Conservation (phyloP, 148 eudicot genomes). For the Persicaria maculosa region DNA sequence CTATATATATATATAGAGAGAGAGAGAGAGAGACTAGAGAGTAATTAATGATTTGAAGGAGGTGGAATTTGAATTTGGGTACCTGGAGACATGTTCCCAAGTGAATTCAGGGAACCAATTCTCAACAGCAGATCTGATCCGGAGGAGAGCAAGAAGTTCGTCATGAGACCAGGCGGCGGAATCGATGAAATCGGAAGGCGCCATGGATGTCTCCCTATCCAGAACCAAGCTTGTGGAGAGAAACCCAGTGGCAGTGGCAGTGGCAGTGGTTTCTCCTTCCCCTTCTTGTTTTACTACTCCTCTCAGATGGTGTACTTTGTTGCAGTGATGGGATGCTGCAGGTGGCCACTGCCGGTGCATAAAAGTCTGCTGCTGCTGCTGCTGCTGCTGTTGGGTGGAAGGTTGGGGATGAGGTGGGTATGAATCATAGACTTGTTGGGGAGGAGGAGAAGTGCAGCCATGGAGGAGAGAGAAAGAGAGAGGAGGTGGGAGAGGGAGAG, state of each 20-base stretch:
- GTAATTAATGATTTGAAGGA: not conserved
- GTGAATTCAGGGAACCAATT: conserved; percentile 62
- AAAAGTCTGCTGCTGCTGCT: not conserved
- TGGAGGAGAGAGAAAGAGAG: conserved; percentile 27
- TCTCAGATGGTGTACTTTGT: not conserved
- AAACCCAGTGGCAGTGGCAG: not conserved
- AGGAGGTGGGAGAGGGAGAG: conserved; percentile 15
- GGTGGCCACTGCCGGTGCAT: not conserved
- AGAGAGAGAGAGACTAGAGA: no score
- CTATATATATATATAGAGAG: not conserved
- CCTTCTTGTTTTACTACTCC: not conserved
- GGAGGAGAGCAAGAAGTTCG: conserved; percentile 57
- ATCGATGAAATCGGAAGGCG: not conserved
- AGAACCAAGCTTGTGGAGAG: not conserved
- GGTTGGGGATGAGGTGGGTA: conserved; percentile 20
- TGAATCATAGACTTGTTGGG: not conserved
- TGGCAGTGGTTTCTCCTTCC: not conserved
- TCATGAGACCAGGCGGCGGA: conserved; percentile 50
- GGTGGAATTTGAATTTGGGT: not conserved
- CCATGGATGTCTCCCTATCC: conserved; percentile 18
- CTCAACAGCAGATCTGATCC: conserved; percentile 58
- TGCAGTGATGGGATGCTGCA: not conserved
- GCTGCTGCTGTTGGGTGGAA: conserved; percentile 7
- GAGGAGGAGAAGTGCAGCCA: conserved; percentile 14
- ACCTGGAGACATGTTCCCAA: conserved; percentile 92